Evolutionary conservation across 2,329 filamentous ascomycete species (phyloP).

Genomic region (Drechslera avenae): DNA sequence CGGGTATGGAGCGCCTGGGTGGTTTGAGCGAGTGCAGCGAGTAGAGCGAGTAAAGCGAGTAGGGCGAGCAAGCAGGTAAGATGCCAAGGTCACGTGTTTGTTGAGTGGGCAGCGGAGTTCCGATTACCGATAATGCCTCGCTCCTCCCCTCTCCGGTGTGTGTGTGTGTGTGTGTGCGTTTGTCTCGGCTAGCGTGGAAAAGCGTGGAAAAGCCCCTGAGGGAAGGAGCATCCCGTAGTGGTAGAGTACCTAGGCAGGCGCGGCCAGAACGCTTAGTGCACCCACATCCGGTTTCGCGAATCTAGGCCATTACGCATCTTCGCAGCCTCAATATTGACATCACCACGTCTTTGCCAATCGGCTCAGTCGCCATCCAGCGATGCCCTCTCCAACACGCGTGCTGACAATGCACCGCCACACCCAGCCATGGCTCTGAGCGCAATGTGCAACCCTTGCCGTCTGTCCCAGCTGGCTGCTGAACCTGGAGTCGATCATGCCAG

Average conservation of each 20-base stretch:
- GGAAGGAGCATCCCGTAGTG: no score
- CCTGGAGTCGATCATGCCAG: slow-evolving; percentile 10
- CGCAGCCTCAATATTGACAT: neutral
- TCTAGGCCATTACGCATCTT: no score
- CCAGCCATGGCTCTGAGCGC: slow-evolving; percentile 2
- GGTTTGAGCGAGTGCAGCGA: no score
- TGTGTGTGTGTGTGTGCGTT: neutral
- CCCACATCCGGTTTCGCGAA: no score
- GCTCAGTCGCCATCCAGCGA: no score
- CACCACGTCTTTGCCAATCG: no score
- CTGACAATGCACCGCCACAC: slow-evolving; percentile 10
- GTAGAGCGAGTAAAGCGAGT: no score
- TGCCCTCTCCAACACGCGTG: neutral
- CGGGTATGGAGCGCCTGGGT: no score
- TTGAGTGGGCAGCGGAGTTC: neutral
- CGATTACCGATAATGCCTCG: slow-evolving; percentile 5
- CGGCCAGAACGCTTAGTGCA: no score
- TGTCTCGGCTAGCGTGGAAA: slow-evolving; percentile 1
- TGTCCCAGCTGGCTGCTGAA: neutral
- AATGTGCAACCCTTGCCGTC: no score
- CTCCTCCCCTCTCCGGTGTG: neutral
- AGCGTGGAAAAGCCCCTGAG: slow-evolving; percentile 1
- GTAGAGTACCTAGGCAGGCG: no score
- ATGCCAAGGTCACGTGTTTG: neutral
- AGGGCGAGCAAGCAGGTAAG: no score